A percentile compares a stretch with the other conserved stretches of the same genome.
These are phyloP conservation scores for Penicillium tannophilum DNA, from an alignment of 495 filamentous ascomycete genomes.

Conservation along the genomic window DNA sequence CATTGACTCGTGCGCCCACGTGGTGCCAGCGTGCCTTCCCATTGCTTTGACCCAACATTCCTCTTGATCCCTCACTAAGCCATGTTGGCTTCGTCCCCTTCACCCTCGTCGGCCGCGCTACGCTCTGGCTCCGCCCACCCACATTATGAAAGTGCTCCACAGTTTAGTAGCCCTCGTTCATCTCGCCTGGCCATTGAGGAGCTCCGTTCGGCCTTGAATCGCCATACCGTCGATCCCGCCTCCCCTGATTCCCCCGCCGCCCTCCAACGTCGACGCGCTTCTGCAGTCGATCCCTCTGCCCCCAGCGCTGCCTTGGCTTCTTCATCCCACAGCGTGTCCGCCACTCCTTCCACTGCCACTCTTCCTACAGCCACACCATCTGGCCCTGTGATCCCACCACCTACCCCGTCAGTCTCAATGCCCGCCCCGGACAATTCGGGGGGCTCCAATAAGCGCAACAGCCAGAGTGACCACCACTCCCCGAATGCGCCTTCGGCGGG, in stretches of 20 bases:
- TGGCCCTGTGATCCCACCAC: slow-evolving; percentile 31
- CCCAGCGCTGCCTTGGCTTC: slow-evolving; percentile 26
- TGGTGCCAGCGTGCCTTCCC: slow-evolving; percentile 40
- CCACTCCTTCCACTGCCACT: slow-evolving; percentile 23
- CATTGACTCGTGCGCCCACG: slow-evolving; percentile 50
- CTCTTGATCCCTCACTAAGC: slow-evolving; percentile 16
- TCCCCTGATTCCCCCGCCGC: slow-evolving; percentile 45
- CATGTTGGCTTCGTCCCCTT: slow-evolving; percentile 54
- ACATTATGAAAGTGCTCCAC: slow-evolving; percentile 42
- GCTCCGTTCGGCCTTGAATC: slow-evolving; percentile 48
- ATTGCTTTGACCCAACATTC: slow-evolving; percentile 30
- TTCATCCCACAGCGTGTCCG: slow-evolving; percentile 22
- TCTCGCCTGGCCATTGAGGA: slow-evolving; percentile 52
- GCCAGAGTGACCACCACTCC: slow-evolving; percentile 34
- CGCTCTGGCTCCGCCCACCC: slow-evolving; percentile 31
- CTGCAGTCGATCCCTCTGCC: slow-evolving; percentile 33
- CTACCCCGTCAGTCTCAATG: slow-evolving; percentile 37
- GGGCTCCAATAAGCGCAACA: slow-evolving; percentile 48
- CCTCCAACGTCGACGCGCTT: slow-evolving; percentile 38
- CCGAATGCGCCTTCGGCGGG: slow-evolving; percentile 40
- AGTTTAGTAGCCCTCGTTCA: slow-evolving; percentile 41
- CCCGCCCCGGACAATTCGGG: slow-evolving; percentile 35
- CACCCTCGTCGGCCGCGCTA: slow-evolving; percentile 43
- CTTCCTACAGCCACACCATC: slow-evolving; percentile 17
- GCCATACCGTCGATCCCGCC: slow-evolving; percentile 45